Percentiles rank a stretch among this genome's conserved stretches.
These are phyloP conservation scores for Cantharellus cinnabarinus DNA, from an alignment of 768 basidiomycete species.

Conservation along the genomic window DNA sequence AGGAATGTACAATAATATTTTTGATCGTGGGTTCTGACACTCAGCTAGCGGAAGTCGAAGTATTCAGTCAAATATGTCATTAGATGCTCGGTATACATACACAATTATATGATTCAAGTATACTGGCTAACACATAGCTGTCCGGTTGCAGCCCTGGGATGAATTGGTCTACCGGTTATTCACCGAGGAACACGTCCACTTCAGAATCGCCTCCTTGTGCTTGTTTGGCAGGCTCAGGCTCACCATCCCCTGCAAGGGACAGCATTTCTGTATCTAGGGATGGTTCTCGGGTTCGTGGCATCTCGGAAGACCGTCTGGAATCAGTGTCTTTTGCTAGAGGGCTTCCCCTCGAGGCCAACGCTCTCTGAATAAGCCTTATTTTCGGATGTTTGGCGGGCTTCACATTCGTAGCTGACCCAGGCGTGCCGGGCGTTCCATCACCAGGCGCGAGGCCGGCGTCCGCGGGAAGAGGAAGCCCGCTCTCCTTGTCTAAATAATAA, in stretches of 20 bases:
- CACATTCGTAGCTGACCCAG: background rate
- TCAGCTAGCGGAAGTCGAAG: no score
- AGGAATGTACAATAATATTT: no score
- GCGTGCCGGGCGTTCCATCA: background rate
- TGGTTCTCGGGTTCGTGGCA: background rate
- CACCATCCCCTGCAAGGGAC: background rate
- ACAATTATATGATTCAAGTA: background rate
- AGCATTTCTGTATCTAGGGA: constrained; percentile 1
- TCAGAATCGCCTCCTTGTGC: background rate
- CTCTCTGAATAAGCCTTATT: background rate
- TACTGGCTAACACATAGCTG: background rate
- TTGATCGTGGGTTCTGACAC: no score
- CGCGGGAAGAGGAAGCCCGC: background rate
- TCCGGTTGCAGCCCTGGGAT: background rate
- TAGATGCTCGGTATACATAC: background rate
- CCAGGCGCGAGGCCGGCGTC: background rate
- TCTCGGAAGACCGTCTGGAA: background rate
- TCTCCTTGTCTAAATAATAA: background rate
- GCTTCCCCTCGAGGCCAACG: background rate
- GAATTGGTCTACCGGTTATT: background rate
- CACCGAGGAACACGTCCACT: background rate
- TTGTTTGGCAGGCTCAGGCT: background rate
- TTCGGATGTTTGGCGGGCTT: background rate
- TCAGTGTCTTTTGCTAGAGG: background rate
- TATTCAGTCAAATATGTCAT: no score